Evolutionary conservation across 192 early-diverging fungal species (phyloP).

Genomic region (Radiomyces spectabilis): DNA sequence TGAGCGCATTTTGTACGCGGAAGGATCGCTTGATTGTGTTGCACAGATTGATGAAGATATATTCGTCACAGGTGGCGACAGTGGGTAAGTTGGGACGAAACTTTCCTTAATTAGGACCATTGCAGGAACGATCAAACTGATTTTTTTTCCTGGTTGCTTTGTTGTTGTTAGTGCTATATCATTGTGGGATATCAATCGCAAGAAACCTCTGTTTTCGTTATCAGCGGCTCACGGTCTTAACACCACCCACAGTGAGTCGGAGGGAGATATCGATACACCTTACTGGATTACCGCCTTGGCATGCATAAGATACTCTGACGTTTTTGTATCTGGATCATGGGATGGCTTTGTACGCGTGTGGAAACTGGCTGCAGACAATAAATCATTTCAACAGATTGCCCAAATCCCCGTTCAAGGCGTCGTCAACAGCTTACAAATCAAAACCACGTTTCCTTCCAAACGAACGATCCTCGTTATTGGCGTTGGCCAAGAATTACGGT

Average conservation of each 20-base stretch:
- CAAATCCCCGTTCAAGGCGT: constrained; percentile 59
- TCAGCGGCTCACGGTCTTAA: constrained; percentile 68
- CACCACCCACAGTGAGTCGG: constrained; percentile 34
- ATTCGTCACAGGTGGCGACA: constrained; percentile 89
- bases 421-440: constrained; percentile 43
- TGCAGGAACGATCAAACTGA: too few species aligned
- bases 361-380: constrained; percentile 67
- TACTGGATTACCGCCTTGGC: constrained; percentile 89
- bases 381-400: constrained; percentile 49
- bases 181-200: constrained; percentile 86
- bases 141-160: too few species aligned
- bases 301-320: constrained; percentile 73
- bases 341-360: constrained; percentile 87
- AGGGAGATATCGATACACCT: constrained; percentile 40
- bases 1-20: constrained; percentile 29
- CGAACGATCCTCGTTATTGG: constrained; percentile 55
- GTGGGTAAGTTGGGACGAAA: constrained; percentile 63
- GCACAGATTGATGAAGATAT: constrained; percentile 90
- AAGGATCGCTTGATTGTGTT: constrained; percentile 77
- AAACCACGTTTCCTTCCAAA: constrained; percentile 26
- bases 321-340: constrained; percentile 85
- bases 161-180: constrained; percentile 63
- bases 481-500: constrained; percentile 81
- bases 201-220: constrained; percentile 86
- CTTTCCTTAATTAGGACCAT: neutral